Conservation (phyloP, 1,139 yeast species). For the Pichia sp. region DNA sequence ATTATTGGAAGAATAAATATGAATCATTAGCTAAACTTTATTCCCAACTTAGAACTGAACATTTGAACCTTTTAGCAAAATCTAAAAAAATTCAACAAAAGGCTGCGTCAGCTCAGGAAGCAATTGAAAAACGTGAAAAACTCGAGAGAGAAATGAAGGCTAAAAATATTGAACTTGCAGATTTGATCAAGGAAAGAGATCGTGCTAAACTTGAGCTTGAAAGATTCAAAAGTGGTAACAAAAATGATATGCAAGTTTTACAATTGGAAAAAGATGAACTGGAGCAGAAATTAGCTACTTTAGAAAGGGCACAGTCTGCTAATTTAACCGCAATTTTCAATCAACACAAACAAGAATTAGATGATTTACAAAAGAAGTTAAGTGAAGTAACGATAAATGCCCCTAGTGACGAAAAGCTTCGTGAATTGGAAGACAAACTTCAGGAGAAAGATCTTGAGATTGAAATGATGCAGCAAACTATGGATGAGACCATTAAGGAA, state of each 20-base stretch:
- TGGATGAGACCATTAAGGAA: constrained; percentile 65
- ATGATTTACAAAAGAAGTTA: constrained; percentile 36
- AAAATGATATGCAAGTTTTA: constrained; percentile 58
- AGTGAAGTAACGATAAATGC: constrained; percentile 22
- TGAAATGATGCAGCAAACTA: constrained; percentile 71
- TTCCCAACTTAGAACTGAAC: constrained; percentile 89
- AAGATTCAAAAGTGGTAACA: constrained; percentile 58
- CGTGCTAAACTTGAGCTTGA: constrained; percentile 81
- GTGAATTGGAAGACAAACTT: constrained; percentile 41
- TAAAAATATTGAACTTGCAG: constrained; percentile 83
- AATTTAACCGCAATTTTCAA: constrained; percentile 56
- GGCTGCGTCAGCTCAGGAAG: constrained; percentile 90
- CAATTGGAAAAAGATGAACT: constrained; percentile 61
- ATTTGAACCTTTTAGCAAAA: constrained; percentile 68
- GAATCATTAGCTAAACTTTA: constrained; percentile 86
- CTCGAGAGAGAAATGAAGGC: constrained; percentile 78
- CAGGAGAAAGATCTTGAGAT: constrained; percentile 71
- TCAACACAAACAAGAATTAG: constrained; percentile 54
- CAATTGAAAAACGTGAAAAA: constrained; percentile 76
- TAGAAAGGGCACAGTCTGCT: constrained; percentile 61
- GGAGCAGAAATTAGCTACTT: constrained; percentile 51
- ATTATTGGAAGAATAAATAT: constrained; percentile 78
- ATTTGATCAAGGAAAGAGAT: constrained; percentile 82
- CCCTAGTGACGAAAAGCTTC: constrained; percentile 16
- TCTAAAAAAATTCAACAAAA: constrained; percentile 82